Conservation (phyloP, 1,139 yeast genomes). For the Suhomyces guaymorum region DNA sequence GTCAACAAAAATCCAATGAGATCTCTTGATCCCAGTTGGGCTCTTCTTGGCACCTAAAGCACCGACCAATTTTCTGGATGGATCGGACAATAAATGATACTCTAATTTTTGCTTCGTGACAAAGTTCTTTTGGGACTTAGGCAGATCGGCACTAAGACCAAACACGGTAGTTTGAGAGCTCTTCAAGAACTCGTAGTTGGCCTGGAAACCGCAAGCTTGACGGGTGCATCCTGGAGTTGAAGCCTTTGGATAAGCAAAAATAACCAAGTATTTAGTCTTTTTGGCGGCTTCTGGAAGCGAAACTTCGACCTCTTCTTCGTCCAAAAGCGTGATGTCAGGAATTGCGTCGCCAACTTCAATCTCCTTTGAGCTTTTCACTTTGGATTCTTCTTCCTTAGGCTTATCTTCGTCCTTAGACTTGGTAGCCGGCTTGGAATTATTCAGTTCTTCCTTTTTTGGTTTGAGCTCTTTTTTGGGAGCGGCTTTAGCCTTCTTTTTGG, state of each 20-base stretch:
- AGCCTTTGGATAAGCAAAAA: constrained; percentile 87
- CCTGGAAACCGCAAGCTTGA: constrained; percentile 89
- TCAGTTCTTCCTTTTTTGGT: constrained; percentile 7
- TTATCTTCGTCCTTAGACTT: constrained; percentile 15
- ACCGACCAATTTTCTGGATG: constrained; percentile 65
- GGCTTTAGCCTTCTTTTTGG: constrained; percentile 25
- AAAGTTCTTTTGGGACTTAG: constrained; percentile 74
- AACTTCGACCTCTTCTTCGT: constrained; percentile 68
- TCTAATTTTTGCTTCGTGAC: constrained; percentile 70
- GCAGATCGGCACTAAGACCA: constrained; percentile 75
- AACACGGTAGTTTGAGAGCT: constrained; percentile 53
- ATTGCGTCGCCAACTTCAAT: constrained; percentile 66
- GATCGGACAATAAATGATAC: constrained; percentile 77
- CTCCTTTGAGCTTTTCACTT: constrained; percentile 18
- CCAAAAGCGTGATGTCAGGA: constrained; percentile 62
- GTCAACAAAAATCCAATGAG: constrained; percentile 85
- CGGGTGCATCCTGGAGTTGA: constrained; percentile 94
- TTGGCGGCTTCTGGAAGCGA: constrained; percentile 49
- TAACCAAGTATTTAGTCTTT: constrained; percentile 53
- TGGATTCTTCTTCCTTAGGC: constrained; percentile 14
- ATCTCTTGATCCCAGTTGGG: constrained; percentile 77
- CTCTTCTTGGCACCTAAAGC: constrained; percentile 79
- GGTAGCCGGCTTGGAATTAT: constrained; percentile 3
- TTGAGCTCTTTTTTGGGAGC: constrained; percentile 7
- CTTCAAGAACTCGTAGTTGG: constrained; percentile 55